Percentiles rank a stretch among this genome's conserved stretches.
Conservation (phyloP, 2,329 filamentous ascomycete species). For the Fusarium sp. region DNA sequence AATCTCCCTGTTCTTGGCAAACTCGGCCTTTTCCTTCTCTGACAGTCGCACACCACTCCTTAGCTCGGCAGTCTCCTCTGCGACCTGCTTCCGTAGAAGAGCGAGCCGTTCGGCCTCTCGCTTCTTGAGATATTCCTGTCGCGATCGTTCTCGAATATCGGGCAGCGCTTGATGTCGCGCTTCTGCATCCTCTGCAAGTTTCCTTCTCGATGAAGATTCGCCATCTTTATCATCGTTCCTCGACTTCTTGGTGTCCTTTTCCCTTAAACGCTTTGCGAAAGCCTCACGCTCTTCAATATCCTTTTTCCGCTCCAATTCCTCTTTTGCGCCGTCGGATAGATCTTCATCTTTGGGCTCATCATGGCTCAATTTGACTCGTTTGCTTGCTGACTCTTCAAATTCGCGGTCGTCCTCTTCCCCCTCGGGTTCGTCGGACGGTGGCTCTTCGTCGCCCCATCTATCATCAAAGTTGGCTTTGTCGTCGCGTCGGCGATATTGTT, state of each 20-base stretch:
- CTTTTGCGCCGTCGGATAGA: slow-evolving; percentile 68
- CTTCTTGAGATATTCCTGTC: slow-evolving; percentile 94
- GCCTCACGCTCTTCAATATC: slow-evolving; percentile 82
- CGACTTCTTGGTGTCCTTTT: slow-evolving; percentile 75
- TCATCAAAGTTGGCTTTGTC: slow-evolving; percentile 72
- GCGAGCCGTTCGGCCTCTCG: slow-evolving; percentile 86
- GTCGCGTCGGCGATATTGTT: slow-evolving; percentile 57
- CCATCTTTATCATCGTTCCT: slow-evolving; percentile 74
- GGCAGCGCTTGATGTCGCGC: slow-evolving; percentile 78
- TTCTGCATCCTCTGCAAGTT: slow-evolving; percentile 64
- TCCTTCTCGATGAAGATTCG: slow-evolving; percentile 66
- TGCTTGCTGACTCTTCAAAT: slow-evolving; percentile 75
- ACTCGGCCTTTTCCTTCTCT: slow-evolving; percentile 84
- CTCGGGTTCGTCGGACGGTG: slow-evolving; percentile 55
- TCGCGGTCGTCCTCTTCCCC: slow-evolving; percentile 65
- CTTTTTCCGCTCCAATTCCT: slow-evolving; percentile 68
- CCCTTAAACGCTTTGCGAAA: slow-evolving; percentile 79
- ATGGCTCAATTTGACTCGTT: slow-evolving; percentile 74
- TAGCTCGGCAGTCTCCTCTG: slow-evolving; percentile 85
- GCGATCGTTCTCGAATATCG: slow-evolving; percentile 83
- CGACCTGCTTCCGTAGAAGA: slow-evolving; percentile 88
- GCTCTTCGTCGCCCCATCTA: slow-evolving; percentile 84
- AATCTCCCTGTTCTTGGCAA: slow-evolving; percentile 87
- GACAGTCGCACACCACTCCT: slow-evolving; percentile 80
- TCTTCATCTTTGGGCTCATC: slow-evolving; percentile 60